These are phyloP conservation scores for Stellera chamaejasme DNA, from an alignment of 345 rosid species.

Conservation along the genomic window DNA sequence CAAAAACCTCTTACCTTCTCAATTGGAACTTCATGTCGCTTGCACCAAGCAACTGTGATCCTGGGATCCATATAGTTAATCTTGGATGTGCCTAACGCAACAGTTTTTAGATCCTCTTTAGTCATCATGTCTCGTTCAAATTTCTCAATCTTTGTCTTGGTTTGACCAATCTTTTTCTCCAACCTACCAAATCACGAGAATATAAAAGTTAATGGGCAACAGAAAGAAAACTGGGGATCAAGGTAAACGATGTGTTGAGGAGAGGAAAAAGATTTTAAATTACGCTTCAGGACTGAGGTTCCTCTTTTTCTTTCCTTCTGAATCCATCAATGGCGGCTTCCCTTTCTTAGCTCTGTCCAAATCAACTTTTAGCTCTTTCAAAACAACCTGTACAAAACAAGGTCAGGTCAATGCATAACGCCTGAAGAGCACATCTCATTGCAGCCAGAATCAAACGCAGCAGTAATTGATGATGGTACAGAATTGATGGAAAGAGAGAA, in stretches of 20 bases:
- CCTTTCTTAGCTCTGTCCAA: slow-evolving; percentile 81
- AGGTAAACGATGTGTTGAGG: background rate
- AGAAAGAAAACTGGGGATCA: too few species aligned
- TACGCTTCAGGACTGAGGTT: slow-evolving; percentile 80
- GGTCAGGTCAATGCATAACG: slow-evolving; percentile 11
- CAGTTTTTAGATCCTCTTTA: slow-evolving; percentile 89
- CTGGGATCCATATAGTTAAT: slow-evolving; percentile 96
- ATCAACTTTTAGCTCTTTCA: slow-evolving; percentile 64
- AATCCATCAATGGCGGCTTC: slow-evolving; percentile 72
- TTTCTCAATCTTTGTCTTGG: slow-evolving; percentile 61
- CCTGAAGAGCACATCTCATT: background rate
- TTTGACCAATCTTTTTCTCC: slow-evolving; percentile 63
- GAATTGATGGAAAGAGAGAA: too few species aligned
- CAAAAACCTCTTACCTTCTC: slow-evolving; percentile 64
- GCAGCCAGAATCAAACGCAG: background rate
- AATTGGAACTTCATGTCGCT: slow-evolving; percentile 93
- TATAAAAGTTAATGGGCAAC: background rate
- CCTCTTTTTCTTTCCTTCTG: slow-evolving; percentile 83
- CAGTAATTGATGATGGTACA: too few species aligned
- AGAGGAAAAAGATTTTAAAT: slow-evolving; percentile 15
- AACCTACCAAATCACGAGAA: slow-evolving; percentile 32
- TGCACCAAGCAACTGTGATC: slow-evolving; percentile 99
- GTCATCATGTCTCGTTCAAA: slow-evolving; percentile 61
- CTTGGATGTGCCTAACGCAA: slow-evolving; percentile 92
- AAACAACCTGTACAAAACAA: slow-evolving; percentile 33